A percentile compares a stretch with the other conserved stretches of the same genome.
Conservation (phyloP, 2,329 filamentous ascomycete genomes). For the Trichoderma aggressivum region DNA sequence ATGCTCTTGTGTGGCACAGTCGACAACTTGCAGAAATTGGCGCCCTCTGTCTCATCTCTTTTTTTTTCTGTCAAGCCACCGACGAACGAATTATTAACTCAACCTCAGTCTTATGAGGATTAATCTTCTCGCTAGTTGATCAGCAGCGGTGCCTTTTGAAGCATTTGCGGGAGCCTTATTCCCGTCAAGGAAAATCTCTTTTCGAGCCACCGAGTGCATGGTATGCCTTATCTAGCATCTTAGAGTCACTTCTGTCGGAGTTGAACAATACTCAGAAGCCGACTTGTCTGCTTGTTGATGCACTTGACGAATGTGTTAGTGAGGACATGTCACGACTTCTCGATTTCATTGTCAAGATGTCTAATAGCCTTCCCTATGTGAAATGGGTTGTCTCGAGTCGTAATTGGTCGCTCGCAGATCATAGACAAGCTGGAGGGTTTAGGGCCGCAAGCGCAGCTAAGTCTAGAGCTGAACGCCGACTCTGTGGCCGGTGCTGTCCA, state of each 20-base stretch:
- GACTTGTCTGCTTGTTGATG: constrained; percentile 40
- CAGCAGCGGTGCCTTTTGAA: constrained; percentile 32
- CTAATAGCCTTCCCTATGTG: constrained; percentile 10
- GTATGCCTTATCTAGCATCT: constrained; percentile 35
- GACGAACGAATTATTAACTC: constrained; percentile 37
- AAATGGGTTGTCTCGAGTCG: constrained; percentile 47
- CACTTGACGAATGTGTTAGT: constrained; percentile 39
- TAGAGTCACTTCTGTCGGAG: constrained; percentile 39
- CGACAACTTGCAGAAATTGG: background rate
- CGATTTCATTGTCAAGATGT: constrained; percentile 29
- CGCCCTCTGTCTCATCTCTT: background rate
- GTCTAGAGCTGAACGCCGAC: constrained; percentile 36
- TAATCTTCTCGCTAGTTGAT: constrained; percentile 33
- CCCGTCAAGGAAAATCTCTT: constrained; percentile 30
- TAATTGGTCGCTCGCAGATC: constrained; percentile 35
- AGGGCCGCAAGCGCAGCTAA: constrained; percentile 26
- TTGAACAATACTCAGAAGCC: background rate
- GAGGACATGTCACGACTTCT: constrained; percentile 36
- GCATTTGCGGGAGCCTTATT: constrained; percentile 35
- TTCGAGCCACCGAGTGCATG: constrained; percentile 43
- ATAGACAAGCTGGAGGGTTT: constrained; percentile 28
- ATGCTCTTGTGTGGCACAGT: constrained; percentile 42
- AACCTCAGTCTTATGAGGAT: constrained; percentile 35
- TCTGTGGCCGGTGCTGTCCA: constrained; percentile 35
- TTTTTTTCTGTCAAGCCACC: constrained; percentile 17